A percentile compares a stretch with the other conserved stretches of the same genome.
Evolutionary conservation across 2,329 filamentous ascomycete species (phyloP).

Genomic region (Xylaria sp.): DNA sequence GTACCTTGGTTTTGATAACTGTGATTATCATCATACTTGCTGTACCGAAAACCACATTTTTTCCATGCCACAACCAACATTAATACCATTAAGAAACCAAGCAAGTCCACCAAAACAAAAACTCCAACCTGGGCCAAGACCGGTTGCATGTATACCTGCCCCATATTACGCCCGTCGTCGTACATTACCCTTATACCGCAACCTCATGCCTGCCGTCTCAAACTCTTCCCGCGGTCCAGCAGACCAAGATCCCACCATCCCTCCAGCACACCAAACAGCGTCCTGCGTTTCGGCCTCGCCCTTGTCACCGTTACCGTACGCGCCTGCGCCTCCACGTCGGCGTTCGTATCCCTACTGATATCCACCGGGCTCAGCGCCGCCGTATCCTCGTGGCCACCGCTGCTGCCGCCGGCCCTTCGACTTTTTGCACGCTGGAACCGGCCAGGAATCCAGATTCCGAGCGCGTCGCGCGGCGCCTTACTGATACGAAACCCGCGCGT

Average conservation of each 20-base stretch:
- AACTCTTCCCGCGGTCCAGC: slow-evolving; percentile 46
- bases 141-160: too few relatives aligned
- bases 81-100: too few relatives aligned
- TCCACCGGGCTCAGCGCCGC: slow-evolving; percentile 30
- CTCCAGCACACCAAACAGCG: slow-evolving; percentile 51
- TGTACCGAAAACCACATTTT: too few relatives aligned
- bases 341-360: neutral
- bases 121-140: too few relatives aligned
- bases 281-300: slow-evolving; percentile 46
- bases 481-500: slow-evolving; percentile 22
- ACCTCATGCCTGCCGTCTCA: slow-evolving; percentile 24
- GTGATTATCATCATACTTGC: too few relatives aligned
- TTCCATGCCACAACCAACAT: too few relatives aligned
- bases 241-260: slow-evolving; percentile 60
- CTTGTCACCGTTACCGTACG: slow-evolving; percentile 6
- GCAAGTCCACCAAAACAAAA: too few relatives aligned
- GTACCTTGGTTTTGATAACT: too few relatives aligned
- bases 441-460: slow-evolving; percentile 32
- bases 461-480: slow-evolving; percentile 31
- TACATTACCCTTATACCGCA: neutral
- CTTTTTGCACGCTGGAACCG: slow-evolving; percentile 25
- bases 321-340: slow-evolving; percentile 12
- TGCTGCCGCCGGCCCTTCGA: slow-evolving; percentile 13
- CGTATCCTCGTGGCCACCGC: slow-evolving; percentile 28
- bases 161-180: neutral